Base-by-base conservation (phyloP, 257 asterid species). In the Fraxinus pennsylvanica region DNA sequence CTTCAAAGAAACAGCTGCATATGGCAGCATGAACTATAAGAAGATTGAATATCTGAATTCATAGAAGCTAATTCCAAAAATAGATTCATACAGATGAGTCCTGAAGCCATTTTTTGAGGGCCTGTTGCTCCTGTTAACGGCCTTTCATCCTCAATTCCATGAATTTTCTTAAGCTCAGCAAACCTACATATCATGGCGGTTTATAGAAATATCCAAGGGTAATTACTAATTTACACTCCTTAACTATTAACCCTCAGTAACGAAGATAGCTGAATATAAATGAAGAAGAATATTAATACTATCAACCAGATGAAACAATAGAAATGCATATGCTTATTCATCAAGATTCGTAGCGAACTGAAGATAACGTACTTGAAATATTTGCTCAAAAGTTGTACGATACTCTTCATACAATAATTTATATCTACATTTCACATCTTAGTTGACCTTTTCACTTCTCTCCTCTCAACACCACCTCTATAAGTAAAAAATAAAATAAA, bases 21-120 rank as follows among this genome's bases (percentile, higher is more conserved):
- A 39, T 63, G 61, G 61, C 65, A 45, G 73, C 38, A 19, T 71
- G 29, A 30, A 73, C 19, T n/a, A 77, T 54, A 70, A 79, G 74
- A 17, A 41, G 25, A 76, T 41, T 71, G 59, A 63, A 35, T 75
- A 73, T 45, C 61, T 22, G 33, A 63, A 72, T 45, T 59, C 57
- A 45, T 29, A 45, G 71, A 68, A 72, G 29, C 45, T 50, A 52
- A 80, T 72, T n/a, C 21, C 10, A 69, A 74, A 63, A 66, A 79
- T 72, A 43, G 72, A 78, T 72, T 41, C 84, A n/a, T 89, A 96
- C 99, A 88, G 72, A 96, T 89, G 78, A 96, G 91, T 68, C 98
- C 94, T n/a, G 94, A 90, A 9, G 96, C 87, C 98, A 90, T 87
- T 81, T 91, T 96, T 73, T 92, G 97, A 72, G 97, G 94, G 75